Evolutionary conservation across 257 asterid genomes (phyloP), one percentile per base, ranked within the genome.

Genomic region (Solanum neorickii): DNA sequence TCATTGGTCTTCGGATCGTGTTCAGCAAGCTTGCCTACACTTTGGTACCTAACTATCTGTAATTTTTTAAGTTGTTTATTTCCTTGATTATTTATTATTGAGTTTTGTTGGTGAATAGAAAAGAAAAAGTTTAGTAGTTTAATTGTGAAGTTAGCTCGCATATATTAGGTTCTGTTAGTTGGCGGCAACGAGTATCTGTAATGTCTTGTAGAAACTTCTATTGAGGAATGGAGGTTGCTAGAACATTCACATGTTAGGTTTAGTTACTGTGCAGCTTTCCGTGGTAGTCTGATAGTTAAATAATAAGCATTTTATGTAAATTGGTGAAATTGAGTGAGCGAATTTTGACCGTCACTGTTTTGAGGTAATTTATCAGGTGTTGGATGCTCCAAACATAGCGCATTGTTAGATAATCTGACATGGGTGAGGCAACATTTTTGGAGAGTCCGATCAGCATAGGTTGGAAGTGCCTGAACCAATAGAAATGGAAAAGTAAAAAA

Each of bases 1-100:
- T 66, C 93, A 92, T 82, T 97, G 98, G 99, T 94, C 93, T 33
- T 76, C 95, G 65, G 85, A 93, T 89, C 98, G 99, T 83, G 95
- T 94, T 86, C 90, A 83, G 60, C 90, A 94, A 80, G 99, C 99
- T 91, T 95, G 98, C 88, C 92, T 88, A 44, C 94, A 91, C 82
- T 92, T 97, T 59, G 97, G 99, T 97, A 39, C 97, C 90, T 89
- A 90, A 69, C 87, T 46, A n/a, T 60, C 46, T 39, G 10, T 21
- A 13, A 31, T 73, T 18, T 77, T 77, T 56, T 2, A 77, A 76
- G 52, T 25, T 42, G 39, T 44, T 42, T 23, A 77, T 77, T 44
- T 77, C 62, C 39, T 25, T n/a, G 65, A 42, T 44, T 44, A 77
- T 25, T 44, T 77, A 14, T 77, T 16, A 52, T 16, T 52, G 9